Evolutionary conservation across 192 early-diverging fungal species (phyloP).

Genomic region (Tieghemiomyces parasiticus): DNA sequence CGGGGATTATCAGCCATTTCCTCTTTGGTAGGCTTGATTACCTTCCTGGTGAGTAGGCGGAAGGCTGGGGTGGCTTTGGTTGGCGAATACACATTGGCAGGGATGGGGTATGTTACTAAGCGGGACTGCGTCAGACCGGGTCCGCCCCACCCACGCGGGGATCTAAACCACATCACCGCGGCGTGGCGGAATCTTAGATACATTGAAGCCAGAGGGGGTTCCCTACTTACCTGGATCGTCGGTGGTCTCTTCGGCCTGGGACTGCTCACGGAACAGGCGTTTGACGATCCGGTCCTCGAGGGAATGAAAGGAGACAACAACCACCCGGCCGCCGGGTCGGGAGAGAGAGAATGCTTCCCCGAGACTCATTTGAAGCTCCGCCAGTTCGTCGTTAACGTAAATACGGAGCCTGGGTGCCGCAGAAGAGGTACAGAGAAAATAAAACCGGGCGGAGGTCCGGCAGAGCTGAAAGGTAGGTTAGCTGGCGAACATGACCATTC

Average conservation of each 20-base stretch:
- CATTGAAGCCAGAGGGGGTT: constrained; percentile 9
- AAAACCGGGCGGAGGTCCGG: too few species aligned
- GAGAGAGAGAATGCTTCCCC: constrained; percentile 32
- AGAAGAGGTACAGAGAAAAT: too few species aligned
- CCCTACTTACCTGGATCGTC: background rate
- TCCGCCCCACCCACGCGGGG: too few species aligned
- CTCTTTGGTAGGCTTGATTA: constrained; percentile 26
- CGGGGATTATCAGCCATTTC: constrained; percentile 41
- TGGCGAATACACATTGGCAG: too few species aligned
- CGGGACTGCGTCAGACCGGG: too few species aligned
- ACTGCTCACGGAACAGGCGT: constrained; percentile 25
- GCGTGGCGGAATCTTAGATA: too few species aligned
- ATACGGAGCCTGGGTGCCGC: constrained; percentile 42
- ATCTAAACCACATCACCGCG: too few species aligned
- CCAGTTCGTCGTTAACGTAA: constrained; percentile 56
- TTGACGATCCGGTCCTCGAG: constrained; percentile 62
- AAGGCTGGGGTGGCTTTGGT: too few species aligned
- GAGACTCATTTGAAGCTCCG: constrained; percentile 38
- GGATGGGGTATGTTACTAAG: too few species aligned
- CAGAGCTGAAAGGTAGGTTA: too few species aligned
- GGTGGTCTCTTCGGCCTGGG: background rate
- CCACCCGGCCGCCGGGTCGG: constrained; percentile 32
- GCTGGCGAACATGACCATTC: too few species aligned
- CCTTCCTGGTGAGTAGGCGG: constrained; percentile 20
- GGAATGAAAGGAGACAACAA: constrained; percentile 56